phyloP scores from a whole-genome alignment of 2,329 filamentous ascomycete species.

The Amphichorda felina region DNA sequence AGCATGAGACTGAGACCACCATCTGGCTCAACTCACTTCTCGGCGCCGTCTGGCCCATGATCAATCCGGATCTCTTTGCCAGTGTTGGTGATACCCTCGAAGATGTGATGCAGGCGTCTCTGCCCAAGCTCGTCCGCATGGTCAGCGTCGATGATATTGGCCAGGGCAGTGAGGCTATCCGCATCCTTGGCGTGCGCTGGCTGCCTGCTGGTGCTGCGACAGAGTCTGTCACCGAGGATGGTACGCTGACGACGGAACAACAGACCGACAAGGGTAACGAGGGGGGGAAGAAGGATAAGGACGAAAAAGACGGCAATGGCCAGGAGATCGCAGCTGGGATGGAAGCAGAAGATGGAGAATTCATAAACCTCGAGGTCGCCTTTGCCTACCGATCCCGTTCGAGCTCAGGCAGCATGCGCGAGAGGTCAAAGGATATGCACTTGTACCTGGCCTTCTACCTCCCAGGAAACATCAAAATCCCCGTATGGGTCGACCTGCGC shows the following conservation, averaged over 20 bases:
- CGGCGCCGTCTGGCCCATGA: conserved; percentile 57
- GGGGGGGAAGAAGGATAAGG: conserved; percentile 11
- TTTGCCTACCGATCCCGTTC: conserved; percentile 60
- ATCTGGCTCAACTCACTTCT: conserved; percentile 63
- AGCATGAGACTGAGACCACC: conserved; percentile 47
- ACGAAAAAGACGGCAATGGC: conserved; percentile 18
- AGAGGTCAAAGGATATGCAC: conserved; percentile 56
- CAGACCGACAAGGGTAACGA: conserved; percentile 24
- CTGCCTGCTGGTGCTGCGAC: conserved; percentile 59
- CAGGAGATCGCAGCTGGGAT: conserved; percentile 41
- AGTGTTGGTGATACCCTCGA: conserved; percentile 60
- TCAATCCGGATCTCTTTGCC: conserved; percentile 65
- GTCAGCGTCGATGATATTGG: conserved; percentile 66
- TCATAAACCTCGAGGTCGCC: conserved; percentile 64
- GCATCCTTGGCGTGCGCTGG: conserved; percentile 62
- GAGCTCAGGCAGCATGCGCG: conserved; percentile 48
- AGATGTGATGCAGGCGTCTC: conserved; percentile 69
- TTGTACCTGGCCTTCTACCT: conserved; percentile 62
- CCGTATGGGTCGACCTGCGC: conserved; percentile 65
- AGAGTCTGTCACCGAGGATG: conserved; percentile 45
- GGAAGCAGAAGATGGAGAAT: conserved; percentile 68
- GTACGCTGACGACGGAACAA: conserved; percentile 33
- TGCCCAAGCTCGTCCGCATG: conserved; percentile 60
- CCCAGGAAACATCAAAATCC: conserved; percentile 36
- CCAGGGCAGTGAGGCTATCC: conserved; percentile 59